Evolutionary conservation across 805 yeast genomes (phyloP).

Genomic region (Grigorovia yakushimaensis): DNA sequence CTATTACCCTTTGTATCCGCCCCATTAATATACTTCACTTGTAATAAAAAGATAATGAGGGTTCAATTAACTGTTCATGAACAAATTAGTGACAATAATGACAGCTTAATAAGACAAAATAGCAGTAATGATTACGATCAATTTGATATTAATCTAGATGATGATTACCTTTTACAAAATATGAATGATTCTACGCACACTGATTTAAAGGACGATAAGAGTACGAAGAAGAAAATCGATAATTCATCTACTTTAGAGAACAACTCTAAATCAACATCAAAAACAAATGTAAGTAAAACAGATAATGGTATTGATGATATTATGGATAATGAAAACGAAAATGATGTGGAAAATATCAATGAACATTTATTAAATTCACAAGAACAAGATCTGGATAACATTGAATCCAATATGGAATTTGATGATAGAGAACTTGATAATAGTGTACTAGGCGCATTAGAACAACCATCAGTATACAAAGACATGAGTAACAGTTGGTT

Average conservation of each 20-base stretch:
- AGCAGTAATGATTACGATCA: neutral
- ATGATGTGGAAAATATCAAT: neutral
- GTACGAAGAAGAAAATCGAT: no score
- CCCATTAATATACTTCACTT: conserved; percentile 75
- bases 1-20: conserved; percentile 82
- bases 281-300: no score
- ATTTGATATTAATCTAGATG: no score
- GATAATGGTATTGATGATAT: neutral
- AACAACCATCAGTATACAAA: conserved; percentile 13
- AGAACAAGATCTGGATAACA: neutral
- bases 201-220: neutral
- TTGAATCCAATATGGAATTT: neutral
- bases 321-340: neutral
- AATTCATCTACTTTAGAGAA: no score
- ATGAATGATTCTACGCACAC: neutral
- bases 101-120: no score
- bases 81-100: conserved; percentile 4
- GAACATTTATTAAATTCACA: neutral
- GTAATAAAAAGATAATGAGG: conserved; percentile 57
- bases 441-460: neutral
- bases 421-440: neutral
- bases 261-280: no score
- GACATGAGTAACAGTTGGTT: conserved; percentile 38
- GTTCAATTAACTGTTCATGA: conserved; percentile 30
- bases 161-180: neutral